A percentile compares a stretch with the other conserved stretches of the same genome.
Evolutionary conservation across 306 rosid species (phyloP).

Genomic region (Prunus fruticosa): DNA sequence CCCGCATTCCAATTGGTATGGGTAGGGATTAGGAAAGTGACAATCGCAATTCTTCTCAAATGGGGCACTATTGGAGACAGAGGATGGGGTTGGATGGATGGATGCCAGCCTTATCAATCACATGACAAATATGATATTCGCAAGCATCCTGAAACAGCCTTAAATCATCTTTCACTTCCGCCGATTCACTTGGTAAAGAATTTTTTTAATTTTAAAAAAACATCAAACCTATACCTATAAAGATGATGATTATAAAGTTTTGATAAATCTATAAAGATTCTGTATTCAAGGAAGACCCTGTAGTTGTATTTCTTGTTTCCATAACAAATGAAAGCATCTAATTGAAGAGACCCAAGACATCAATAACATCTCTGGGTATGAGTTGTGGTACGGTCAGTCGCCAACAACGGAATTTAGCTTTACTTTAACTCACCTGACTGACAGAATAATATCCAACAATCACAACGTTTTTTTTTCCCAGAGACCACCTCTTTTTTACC

Average conservation of each 20-base stretch:
- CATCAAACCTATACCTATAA: background rate
- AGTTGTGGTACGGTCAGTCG: too few species aligned
- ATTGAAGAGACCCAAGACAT: background rate
- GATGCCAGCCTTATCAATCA: constrained; percentile 7
- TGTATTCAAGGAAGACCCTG: background rate
- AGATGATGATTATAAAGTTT: background rate
- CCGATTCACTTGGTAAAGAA: background rate
- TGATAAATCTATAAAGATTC: background rate
- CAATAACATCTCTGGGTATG: background rate
- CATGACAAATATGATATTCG: constrained; percentile 7
- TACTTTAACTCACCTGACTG: too few species aligned
- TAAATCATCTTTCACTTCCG: background rate
- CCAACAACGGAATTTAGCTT: too few species aligned
- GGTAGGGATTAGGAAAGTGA: background rate
- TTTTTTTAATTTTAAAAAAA: too few species aligned
- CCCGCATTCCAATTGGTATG: background rate
- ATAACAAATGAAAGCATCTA: background rate
- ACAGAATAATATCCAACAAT: background rate
- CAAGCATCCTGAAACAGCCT: background rate
- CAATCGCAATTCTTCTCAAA: background rate
- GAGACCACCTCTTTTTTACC: too few species aligned
- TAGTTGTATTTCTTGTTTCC: background rate
- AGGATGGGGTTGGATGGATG: background rate
- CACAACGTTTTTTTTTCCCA: too few species aligned
- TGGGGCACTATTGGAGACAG: background rate